Base-by-base conservation (phyloP, 192 early-diverging fungal species). In the Mortierella claussenii region DNA sequence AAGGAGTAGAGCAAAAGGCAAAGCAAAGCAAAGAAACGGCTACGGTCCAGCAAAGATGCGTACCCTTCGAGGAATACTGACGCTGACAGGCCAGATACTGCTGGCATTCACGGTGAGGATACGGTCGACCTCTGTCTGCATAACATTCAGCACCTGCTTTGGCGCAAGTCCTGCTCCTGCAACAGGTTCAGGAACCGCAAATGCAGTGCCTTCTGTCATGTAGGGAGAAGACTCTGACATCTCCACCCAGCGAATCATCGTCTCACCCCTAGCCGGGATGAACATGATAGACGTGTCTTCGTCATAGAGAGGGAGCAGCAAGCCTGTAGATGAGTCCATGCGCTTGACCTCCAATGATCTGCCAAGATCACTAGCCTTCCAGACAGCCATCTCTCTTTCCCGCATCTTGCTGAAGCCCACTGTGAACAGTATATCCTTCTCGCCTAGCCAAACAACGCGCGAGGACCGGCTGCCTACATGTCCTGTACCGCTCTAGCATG, bases 271-370 rank as follows among this genome's bases (percentile, higher is more conserved):
- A 3, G 69, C 84, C 62, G 64, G 79, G 17, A 96, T 59, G 60
- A 91, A 97, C 15, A 94, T 71, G 20, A 91, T 86, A 8, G 84
- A 85, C 0, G 94, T 95, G 65, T 97, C 96, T 37, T 86, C 81
- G 64, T 97, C 96, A 53, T 87, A 94, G 18, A 94, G 69, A 4
- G 94, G 92, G 12, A 89, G 69, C 18, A 92, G 65, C 6, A 90
- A 60, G n/a, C 92, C 91, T 10, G 88, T 87, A 3, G 89, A 90
- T 1, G 87, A 85, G 53, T 94, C 93, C 27, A 95, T 58, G 20
- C 75, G 80, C 13, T 80, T 78, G 12, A 88, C 70, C 13, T 81
- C 81, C 24, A 95, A 45, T 1, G 94, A 89, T 12, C 68, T 82
- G 12, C 64, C 54, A 26, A 92, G 68, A 23, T 88, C 83, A 30